Base-by-base conservation (phyloP, 2,329 filamentous ascomycete genomes). In the Colletotrichum sidae region DNA sequence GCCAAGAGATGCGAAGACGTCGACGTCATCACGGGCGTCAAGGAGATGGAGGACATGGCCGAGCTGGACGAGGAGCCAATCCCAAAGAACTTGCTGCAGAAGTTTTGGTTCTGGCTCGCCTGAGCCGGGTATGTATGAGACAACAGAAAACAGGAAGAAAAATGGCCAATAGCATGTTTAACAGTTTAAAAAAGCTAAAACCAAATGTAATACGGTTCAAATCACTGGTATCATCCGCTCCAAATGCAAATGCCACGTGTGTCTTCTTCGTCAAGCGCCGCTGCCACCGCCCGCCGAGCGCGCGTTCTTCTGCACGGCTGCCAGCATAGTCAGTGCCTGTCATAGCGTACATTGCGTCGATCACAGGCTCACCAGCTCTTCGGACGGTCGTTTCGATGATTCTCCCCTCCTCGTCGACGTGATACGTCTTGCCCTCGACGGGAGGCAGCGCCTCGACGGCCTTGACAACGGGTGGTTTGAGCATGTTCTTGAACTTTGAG, bases 41-140 rank as follows among this genome's bases (percentile, higher is more conserved):
- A 82, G 74, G 86, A 88, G 78, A 89, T 89, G 83, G 86, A 89
- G 61, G 85, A 85, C 64, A 75, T 88, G 63, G 83, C 81, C 49
- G 81, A 80, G 2, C 75, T 79, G 70, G 85, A 87, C 34, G 75
- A 75, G 59, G 75, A 77, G 44, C 82, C 81, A 0, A 76, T 84
- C 17, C 74, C 86, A 13, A 83, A 78, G 72, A 88, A 88, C 68
- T 79, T 75, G 75, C 9, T 82, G 9, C 77, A 88, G 71, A 85
- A 78, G 74, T 68, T 79, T 1, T 88, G 86, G 86, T 88, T 79
- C 73, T 88, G 86, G 85, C 58, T 87, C 64, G 84, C 84, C 8
- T 86, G 46, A 33, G 13, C 10, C 17, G 25, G 25, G 25, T 4
- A 8, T 13, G 15, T 13, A 5, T n/a, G 8, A 25, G 5, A 13